Base-by-base conservation (phyloP, 73 alveolate species). In the Paramecium sexaurelia region DNA sequence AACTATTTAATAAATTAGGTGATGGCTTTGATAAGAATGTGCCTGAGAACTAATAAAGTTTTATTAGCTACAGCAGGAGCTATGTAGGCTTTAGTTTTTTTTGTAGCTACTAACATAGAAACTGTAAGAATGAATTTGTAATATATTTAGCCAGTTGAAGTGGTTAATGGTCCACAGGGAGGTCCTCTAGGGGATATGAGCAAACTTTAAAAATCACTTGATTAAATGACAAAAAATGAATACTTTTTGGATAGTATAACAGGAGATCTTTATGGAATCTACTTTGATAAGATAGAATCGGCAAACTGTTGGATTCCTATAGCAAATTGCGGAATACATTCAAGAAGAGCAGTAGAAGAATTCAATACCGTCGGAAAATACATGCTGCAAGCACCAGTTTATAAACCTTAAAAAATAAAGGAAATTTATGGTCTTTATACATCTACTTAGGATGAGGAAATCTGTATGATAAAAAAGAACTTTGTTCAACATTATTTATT, bases 311-410 rank as follows among this genome's bases (percentile, higher is more conserved):
- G 99, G 99, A 94, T 93, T n/a, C 98, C 99, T 1, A 75, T 91
- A 29, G 98, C 98, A 75, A 98, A 98, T 94, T 93, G 96, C 41
- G 99, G 99, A 13, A 83, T 98, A 55, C 99, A 98, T 87, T 95
- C 96, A 13, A 67, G 90, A 43, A 88, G 69, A 69, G 85, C 94
- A 40, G 94, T 82, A 13, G 71, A 88, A 71, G 94, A 88, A 71
- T 88, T 40, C 24, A 55, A 88, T 68, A 68, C 90, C 8, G 91
- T 88, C 6, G 94, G 94, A n/a, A 88, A 88, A 75, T 88, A 68
- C 26, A 88, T 88, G 69, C 33, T 88, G 7, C 13, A 69, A 29
- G 94, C 90, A 3, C 90, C 90, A 19, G 73, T 78, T 43, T 78
- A 78, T 43, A 78, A 78, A 41, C 90, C 90, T 13, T 39, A 78